Base-by-base conservation (phyloP, 495 filamentous ascomycete species). In the Neurospora discreta region DNA sequence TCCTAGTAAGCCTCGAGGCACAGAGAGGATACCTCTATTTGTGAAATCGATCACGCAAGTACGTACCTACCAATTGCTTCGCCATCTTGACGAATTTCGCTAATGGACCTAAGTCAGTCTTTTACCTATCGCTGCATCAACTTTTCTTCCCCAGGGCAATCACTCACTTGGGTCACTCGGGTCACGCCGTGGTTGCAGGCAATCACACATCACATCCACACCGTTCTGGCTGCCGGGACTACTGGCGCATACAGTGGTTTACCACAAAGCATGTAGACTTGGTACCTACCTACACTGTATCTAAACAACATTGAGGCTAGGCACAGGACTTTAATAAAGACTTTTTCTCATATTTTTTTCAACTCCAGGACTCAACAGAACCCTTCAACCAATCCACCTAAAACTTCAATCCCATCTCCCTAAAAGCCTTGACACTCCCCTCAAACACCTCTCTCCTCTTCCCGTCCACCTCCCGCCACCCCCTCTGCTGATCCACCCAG, bases 401-500 rank as follows among this genome's bases (percentile, higher is more conserved):
- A 38, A 71, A 60, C 36, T 39, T 65, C 70, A 67, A 20, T 33
- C 75, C 75, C 18, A n/a, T 26, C 58, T 69, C 68, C 67, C 73
- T 65, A 71, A 75, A 71, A 10, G 42, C 58, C 26, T 20, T 70
- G 0, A 75, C 58, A 68, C 72, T 72, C n/a, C 23, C 39, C 42
- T 73, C 58, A 43, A 69, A 77, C n/a, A 60, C 71, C 43, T 68
- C 68, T 46, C 44, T 70, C 67, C 72, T 71, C 42, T 23, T 60
- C 11, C 41, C 69, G 46, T 78, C 76, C 3, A 70, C 26, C 16
- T 20, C 70, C 39, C 72, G 38, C 68, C 44, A 40, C 8, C 70
- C 74, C 39, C 39, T 39, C 10, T 71, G 68, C 11, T 42, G 67
- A 6, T 76, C 80, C 0, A 82, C 75, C 33, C 79, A 74, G 30